A percentile compares a stretch with the other conserved stretches of the same genome.
Conservation (phyloP, 164 flowering plant species). For the Umbellularia californica region DNA sequence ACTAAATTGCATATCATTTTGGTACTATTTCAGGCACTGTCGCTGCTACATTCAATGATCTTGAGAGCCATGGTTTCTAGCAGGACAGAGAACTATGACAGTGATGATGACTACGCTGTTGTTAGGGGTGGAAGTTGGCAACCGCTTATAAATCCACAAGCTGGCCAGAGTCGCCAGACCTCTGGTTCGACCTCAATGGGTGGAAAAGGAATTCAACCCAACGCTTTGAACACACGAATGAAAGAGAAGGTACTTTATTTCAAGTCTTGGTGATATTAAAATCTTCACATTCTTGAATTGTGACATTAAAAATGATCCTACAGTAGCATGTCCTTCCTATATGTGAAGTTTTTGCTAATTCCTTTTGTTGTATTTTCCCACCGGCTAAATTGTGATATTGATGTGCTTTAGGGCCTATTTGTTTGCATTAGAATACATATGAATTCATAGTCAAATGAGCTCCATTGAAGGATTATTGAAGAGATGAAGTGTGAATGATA, state of each 20-base stretch:
- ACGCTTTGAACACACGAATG: constrained; percentile 67
- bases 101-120: constrained; percentile 49
- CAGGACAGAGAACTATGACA: constrained; percentile 30
- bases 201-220: constrained; percentile 33
- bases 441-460: too few relatives aligned
- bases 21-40: constrained; percentile 38
- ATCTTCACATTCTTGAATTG: neutral
- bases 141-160: constrained; percentile 47
- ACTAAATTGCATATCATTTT: neutral
- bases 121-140: constrained; percentile 40
- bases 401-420: neutral
- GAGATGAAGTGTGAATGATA: too few relatives aligned
- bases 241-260: constrained; percentile 61
- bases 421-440: neutral
- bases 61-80: constrained; percentile 58
- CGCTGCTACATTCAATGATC: constrained; percentile 50
- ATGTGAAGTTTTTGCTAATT: too few relatives aligned
- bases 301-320: neutral
- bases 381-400: too few relatives aligned
- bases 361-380: too few relatives aligned
- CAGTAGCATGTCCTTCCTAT: neutral
- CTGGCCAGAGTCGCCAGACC: constrained; percentile 38
- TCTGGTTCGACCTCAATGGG: constrained; percentile 39
- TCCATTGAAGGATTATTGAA: too few relatives aligned
- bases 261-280: neutral